phyloP scores from a whole-genome alignment of 192 early-diverging fungal species.

The Backusella luteola region DNA sequence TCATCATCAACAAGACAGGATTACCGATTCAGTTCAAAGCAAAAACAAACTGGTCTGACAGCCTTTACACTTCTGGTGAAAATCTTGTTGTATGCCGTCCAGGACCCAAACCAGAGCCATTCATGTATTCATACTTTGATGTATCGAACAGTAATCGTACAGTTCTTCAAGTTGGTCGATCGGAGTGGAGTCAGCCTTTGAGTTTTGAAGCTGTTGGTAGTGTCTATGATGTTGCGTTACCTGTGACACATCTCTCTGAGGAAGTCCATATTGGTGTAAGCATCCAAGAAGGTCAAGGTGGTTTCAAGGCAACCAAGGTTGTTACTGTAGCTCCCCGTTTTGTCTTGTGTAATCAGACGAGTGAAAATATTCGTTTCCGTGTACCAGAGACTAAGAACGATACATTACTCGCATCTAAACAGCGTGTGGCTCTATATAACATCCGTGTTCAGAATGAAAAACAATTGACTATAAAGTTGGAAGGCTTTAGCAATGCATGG shows the following conservation, averaged over 20 bases:
- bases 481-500: conserved; percentile 72
- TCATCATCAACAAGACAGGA: conserved; percentile 92
- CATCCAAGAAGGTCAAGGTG: conserved; percentile 87
- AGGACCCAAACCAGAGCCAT: conserved; percentile 49
- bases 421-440: conserved; percentile 66
- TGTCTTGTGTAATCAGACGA: conserved; percentile 80
- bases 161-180: conserved; percentile 67
- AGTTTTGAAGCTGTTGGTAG: conserved; percentile 97
- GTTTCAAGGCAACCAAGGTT: conserved; percentile 82
- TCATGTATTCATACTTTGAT: conserved; percentile 94
- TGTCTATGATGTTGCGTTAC: conserved; percentile 73
- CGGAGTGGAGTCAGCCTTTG: conserved; percentile 83
- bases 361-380: conserved; percentile 70
- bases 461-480: conserved; percentile 64
- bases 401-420: conserved; percentile 47
- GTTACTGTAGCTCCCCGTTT: conserved; percentile 90
- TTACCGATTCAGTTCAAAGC: conserved; percentile 74
- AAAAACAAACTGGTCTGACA: conserved; percentile 76
- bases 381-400: conserved; percentile 58
- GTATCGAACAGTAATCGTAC: conserved; percentile 83
- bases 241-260: conserved; percentile 42
- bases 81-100: conserved; percentile 27
- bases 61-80: conserved; percentile 73
- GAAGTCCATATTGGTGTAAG: conserved; percentile 81
- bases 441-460: conserved; percentile 62